Conservation (phyloP, 768 basidiomycete genomes). For the Tulasnella sp. region DNA sequence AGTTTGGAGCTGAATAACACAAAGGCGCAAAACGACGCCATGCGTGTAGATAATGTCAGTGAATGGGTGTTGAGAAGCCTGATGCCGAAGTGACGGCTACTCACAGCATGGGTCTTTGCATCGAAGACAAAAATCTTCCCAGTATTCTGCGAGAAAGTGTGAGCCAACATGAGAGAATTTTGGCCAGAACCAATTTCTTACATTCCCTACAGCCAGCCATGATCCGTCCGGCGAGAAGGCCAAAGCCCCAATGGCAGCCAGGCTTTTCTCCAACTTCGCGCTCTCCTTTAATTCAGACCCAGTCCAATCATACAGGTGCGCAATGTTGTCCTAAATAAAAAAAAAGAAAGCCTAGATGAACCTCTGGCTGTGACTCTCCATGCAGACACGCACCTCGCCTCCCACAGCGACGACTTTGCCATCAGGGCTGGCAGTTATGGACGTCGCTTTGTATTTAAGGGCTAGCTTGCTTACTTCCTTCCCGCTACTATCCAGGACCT, state of each 20-base stretch:
- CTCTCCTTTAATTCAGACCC: conserved; percentile 60
- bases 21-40: not conserved
- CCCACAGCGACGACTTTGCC: conserved; percentile 64
- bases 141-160: conserved; percentile 57
- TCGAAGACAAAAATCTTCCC: conserved; percentile 84
- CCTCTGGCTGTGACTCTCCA: conserved; percentile 16
- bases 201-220: conserved; percentile 82
- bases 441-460: conserved; percentile 57
- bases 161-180: not conserved
- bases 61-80: not conserved
- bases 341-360: conserved; percentile 33
- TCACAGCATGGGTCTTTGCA: conserved; percentile 64
- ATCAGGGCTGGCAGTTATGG: conserved; percentile 55
- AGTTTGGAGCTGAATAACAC: conserved; percentile 59
- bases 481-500: conserved; percentile 64
- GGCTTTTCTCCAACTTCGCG: conserved; percentile 65
- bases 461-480: conserved; percentile 65
- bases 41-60: conserved; percentile 11
- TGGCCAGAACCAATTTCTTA: conserved; percentile 47
- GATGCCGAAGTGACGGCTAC: conserved; percentile 34
- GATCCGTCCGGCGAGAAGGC: conserved; percentile 79
- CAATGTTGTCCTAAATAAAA: conserved; percentile 67
- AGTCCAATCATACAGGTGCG: conserved; percentile 74
- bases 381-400: conserved; percentile 59
- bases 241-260: conserved; percentile 69